Conservation (phyloP, 2,329 filamentous ascomycete species). For the Paraconiothyrium sp. region DNA sequence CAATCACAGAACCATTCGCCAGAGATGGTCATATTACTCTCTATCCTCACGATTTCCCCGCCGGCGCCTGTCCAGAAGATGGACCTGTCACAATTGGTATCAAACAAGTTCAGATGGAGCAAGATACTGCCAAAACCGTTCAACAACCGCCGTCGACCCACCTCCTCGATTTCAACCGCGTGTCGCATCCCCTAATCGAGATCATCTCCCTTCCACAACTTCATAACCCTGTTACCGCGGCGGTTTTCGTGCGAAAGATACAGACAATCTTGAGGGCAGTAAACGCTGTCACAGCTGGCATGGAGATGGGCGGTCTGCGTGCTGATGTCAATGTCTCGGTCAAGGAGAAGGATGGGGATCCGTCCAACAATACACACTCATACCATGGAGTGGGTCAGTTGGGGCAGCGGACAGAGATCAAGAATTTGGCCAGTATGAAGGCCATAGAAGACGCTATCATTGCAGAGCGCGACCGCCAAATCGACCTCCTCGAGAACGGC, state of each 20-base stretch:
- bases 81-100: constrained; percentile 80
- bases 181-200: constrained; percentile 89
- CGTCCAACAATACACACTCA: constrained; percentile 48
- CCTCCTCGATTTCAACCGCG: constrained; percentile 92
- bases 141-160: constrained; percentile 77
- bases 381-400: constrained; percentile 70
- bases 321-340: constrained; percentile 98
- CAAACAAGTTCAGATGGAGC: constrained; percentile 95
- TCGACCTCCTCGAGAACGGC: constrained; percentile 78
- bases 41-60: constrained; percentile 68
- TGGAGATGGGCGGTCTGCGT: constrained; percentile 90
- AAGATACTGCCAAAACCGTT: constrained; percentile 95
- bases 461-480: constrained; percentile 89
- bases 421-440: constrained; percentile 94
- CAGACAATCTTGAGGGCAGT: constrained; percentile 81
- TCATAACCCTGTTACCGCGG: constrained; percentile 85
- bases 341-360: constrained; percentile 57
- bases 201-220: constrained; percentile 93
- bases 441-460: constrained; percentile 94
- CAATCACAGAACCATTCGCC: constrained; percentile 64
- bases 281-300: constrained; percentile 86
- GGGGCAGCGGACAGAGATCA: constrained; percentile 94
- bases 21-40: constrained; percentile 77
- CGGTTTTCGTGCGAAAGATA: constrained; percentile 87
- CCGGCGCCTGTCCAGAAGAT: constrained; percentile 77